Evolutionary conservation across 345 rosid species (phyloP).

Genomic region (Adansonia digitata): DNA sequence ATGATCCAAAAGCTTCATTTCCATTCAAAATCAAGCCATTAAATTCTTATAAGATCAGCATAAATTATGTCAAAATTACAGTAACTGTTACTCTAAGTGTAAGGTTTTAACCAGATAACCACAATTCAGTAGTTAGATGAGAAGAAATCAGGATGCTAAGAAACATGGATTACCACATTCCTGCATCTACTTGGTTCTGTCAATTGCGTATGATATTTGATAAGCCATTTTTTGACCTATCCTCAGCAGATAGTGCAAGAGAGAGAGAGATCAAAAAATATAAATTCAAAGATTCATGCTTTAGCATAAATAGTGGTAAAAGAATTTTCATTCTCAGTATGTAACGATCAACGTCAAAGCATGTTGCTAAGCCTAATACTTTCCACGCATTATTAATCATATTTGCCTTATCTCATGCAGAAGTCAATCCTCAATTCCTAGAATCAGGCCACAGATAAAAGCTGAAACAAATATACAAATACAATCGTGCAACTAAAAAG

Average conservation of each 20-base stretch:
- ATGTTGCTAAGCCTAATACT: not conserved
- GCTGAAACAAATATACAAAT: not conserved
- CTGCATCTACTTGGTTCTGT: not conserved
- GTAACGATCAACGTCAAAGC: not conserved
- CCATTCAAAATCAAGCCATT: slow-evolving; percentile 2
- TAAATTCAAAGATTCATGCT: not conserved
- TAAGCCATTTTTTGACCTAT: not conserved
- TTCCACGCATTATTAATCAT: too few species aligned
- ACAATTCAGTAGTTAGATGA: not conserved
- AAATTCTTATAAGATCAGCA: not conserved
- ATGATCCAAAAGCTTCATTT: not conserved
- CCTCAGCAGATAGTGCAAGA: not conserved
- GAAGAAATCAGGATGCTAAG: not conserved
- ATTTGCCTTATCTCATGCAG: not conserved
- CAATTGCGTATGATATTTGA: not conserved
- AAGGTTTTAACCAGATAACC: not conserved
- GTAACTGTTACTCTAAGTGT: not conserved
- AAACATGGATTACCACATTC: not conserved
- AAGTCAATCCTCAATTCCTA: not conserved
- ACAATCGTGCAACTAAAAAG: not conserved
- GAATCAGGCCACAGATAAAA: not conserved
- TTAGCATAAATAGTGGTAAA: not conserved
- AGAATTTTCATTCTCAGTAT: not conserved
- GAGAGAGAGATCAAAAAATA: not conserved
- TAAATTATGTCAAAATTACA: not conserved